These are phyloP conservation scores for Metschnikowia gelsemii DNA, from an alignment of 805 yeast genomes.

Conservation along the genomic window DNA sequence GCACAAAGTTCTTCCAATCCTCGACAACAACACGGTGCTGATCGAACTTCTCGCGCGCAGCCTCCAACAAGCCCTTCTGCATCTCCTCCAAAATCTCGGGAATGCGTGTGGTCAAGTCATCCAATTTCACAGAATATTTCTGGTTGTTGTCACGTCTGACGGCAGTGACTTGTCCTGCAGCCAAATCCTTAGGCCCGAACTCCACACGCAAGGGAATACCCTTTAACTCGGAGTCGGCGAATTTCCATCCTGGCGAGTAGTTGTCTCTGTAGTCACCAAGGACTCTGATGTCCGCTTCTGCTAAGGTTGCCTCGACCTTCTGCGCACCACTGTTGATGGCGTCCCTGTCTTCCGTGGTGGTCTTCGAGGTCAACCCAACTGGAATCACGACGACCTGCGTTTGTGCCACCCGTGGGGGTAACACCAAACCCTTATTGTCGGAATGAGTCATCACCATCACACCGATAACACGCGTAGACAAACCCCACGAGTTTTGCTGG, in stretches of 20 bases:
- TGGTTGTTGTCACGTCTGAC: constrained; percentile 91
- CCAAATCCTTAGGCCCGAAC: constrained; percentile 94
- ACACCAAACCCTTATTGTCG: constrained; percentile 95
- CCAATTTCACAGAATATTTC: constrained; percentile 66
- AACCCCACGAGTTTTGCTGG: constrained; percentile 99
- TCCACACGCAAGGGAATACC: constrained; percentile 94
- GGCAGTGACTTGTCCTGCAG: constrained; percentile 73
- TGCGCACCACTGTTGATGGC: constrained; percentile 69
- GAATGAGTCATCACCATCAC: constrained; percentile 99
- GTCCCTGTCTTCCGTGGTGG: constrained; percentile 71
- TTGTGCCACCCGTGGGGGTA: constrained; percentile 97
- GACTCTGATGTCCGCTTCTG: constrained; percentile 65
- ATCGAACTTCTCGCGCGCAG: constrained; percentile 83
- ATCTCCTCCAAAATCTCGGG: constrained; percentile 79
- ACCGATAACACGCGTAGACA: constrained; percentile 97
- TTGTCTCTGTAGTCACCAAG: constrained; percentile 87
- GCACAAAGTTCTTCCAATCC: constrained; percentile 90
- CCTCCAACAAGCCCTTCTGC: constrained; percentile 69
- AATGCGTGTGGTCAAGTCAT: constrained; percentile 60
- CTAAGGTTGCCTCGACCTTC: constrained; percentile 62
- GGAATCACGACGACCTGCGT: constrained; percentile 91
- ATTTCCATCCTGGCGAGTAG: constrained; percentile 99
- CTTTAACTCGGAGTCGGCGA: constrained; percentile 93
- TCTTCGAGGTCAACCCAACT: constrained; percentile 88
- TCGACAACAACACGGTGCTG: constrained; percentile 77